Conservation (phyloP, 1,284 basidiomycete genomes). For the Cryptococcus hybrid region DNA sequence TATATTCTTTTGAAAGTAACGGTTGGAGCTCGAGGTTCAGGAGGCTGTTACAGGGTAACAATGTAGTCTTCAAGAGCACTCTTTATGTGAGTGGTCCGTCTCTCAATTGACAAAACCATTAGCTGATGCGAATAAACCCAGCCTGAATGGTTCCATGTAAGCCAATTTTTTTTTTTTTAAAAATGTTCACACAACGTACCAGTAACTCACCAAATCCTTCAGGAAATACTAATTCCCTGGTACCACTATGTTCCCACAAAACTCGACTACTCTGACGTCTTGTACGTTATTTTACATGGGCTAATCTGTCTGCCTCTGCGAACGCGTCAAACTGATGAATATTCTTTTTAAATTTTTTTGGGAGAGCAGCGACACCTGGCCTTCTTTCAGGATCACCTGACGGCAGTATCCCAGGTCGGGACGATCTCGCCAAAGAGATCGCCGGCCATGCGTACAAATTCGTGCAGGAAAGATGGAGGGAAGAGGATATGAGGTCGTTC, state of each 20-base stretch:
- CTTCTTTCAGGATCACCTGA: conserved; percentile 53
- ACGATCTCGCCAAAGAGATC: conserved; percentile 49
- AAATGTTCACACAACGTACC: background rate
- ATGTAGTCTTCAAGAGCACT: conserved; percentile 44
- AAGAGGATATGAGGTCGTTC: conserved; percentile 52
- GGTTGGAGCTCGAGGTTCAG: conserved; percentile 50
- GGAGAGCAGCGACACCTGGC: conserved; percentile 48
- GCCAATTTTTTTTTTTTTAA: background rate
- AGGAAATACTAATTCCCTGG: conserved; percentile 43
- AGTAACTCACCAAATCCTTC: background rate
- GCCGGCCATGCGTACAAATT: conserved; percentile 46
- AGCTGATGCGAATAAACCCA: background rate
- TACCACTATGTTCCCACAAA: conserved; percentile 49
- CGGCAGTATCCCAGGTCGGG: conserved; percentile 38
- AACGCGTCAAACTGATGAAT: too few relatives aligned
- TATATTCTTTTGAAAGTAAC: conserved; percentile 20
- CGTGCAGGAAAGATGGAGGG: conserved; percentile 47
- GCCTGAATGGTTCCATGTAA: conserved; percentile 36
- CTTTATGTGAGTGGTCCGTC: conserved; percentile 30
- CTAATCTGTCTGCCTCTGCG: too few relatives aligned
- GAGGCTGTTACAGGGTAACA: conserved; percentile 39
- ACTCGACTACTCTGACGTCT: conserved; percentile 47
- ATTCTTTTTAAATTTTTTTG: background rate
- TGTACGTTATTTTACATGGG: conserved; percentile 22
- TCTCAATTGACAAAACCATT: conserved; percentile 5